Conservation (phyloP, 176 grass and related monocot species). For the Cymbopogon citratus region DNA sequence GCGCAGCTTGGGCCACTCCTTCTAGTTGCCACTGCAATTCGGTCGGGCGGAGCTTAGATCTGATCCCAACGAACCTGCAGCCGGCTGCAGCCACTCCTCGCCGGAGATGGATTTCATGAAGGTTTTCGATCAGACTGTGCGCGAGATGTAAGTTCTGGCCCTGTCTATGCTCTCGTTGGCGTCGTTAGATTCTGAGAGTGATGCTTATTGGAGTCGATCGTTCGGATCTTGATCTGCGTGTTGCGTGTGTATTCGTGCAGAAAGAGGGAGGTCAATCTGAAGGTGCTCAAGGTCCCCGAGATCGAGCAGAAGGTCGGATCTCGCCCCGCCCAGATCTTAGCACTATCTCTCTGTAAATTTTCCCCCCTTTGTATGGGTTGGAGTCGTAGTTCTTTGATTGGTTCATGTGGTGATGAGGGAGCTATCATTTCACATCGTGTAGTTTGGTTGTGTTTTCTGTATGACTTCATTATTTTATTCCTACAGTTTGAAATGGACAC, state of each 20-base stretch:
- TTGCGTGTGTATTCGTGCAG: slow-evolving; percentile 32
- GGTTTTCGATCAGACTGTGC: slow-evolving; percentile 92
- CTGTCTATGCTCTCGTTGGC: neutral
- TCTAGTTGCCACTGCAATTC: neutral
- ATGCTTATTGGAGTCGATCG: neutral
- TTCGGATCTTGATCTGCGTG: slow-evolving; percentile 27
- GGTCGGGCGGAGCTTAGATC: slow-evolving; percentile 24
- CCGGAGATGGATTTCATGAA: slow-evolving; percentile 94
- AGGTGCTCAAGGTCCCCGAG: slow-evolving; percentile 99
- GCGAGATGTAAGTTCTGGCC: slow-evolving; percentile 76
- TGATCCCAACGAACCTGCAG: neutral
- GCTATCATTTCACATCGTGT: neutral
- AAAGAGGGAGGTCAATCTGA: slow-evolving; percentile 99
- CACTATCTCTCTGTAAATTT: neutral
- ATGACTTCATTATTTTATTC: neutral
- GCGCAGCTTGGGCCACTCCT: slow-evolving; percentile 5
- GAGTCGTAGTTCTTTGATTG: neutral
- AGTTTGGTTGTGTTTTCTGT: neutral
- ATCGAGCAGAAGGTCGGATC: slow-evolving; percentile 93
- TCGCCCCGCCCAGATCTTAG: slow-evolving; percentile 33
- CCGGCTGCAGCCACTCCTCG: neutral
- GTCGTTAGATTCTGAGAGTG: neutral
- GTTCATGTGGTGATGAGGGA: neutral
- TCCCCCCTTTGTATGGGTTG: neutral
- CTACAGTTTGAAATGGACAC: neutral